A percentile compares a stretch with the other conserved stretches of the same genome.
phyloP scores from a whole-genome alignment of 1,284 basidiomycete genomes.

The Sphagnurus paluster region DNA sequence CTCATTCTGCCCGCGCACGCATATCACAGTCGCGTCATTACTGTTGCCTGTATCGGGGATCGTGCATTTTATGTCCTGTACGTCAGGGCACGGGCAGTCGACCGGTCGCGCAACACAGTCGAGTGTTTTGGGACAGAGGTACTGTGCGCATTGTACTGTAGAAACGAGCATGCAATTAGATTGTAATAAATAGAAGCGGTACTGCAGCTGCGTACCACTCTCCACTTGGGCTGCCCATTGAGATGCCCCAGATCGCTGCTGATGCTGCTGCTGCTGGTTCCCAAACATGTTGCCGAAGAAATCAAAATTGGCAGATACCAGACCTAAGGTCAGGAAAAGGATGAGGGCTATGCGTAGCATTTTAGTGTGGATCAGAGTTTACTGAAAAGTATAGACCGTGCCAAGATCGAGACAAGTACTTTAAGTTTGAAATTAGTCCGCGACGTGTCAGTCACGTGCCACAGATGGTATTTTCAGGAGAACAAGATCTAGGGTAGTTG shows the following conservation, averaged over 20 bases:
- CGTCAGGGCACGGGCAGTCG: constrained; percentile 61
- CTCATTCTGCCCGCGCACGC: constrained; percentile 53
- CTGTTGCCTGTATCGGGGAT: constrained; percentile 51
- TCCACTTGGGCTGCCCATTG: constrained; percentile 64
- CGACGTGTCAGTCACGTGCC: constrained; percentile 22
- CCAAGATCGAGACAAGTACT: no score
- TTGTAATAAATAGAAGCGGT: neutral
- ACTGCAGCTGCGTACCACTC: constrained; percentile 30
- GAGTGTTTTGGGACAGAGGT: constrained; percentile 62
- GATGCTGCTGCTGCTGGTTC: constrained; percentile 51
- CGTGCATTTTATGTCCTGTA: constrained; percentile 59
- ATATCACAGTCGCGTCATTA: constrained; percentile 51
- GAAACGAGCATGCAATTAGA: constrained; percentile 2
- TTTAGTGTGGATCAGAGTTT: neutral
- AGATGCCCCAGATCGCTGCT: constrained; percentile 50
- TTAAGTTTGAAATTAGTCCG: no score
- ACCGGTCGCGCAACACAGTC: constrained; percentile 53
- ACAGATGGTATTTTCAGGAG: neutral
- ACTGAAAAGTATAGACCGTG: no score
- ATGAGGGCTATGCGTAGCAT: constrained; percentile 24
- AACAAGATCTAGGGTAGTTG: no score
- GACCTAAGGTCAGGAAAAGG: constrained; percentile 26
- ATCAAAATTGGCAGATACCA: constrained; percentile 53
- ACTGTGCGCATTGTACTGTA: constrained; percentile 56
- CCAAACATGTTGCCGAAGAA: constrained; percentile 70